Evolutionary conservation across 1,284 basidiomycete genomes (phyloP), one percentile per base, ranked within the genome.

Genomic region (Pholiota adiposa): DNA sequence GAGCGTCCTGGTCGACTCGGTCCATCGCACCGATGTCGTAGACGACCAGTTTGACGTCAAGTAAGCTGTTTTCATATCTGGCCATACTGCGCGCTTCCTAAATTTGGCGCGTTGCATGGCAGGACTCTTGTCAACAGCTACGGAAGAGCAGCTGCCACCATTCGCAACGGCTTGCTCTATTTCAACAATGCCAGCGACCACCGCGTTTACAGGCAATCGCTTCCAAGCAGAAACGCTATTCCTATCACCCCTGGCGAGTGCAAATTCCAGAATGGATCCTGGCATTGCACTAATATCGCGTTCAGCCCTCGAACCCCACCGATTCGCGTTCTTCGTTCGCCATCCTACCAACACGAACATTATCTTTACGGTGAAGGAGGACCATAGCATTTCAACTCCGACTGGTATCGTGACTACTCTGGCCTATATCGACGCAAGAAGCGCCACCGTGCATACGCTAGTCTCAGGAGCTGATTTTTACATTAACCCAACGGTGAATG

Each of bases 401-500:
- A 66, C 77, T 5, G 75, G 79, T 16, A 81, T 90, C 38, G 73
- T 81, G 40, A 89, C 83, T 63, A 78, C 76, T 2, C 78, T 92
- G 43, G 82, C 80, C 51, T 65, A 83, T 41, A 80, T 90, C 68
- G 73, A 88, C 65, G 77, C 75, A 16, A 62, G 66, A 29, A 70
- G 71, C 14, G 70, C 76, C 62, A 72, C 73, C 1, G 70, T 85
- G 25, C 65, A 74, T 18, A 69, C 74, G 2, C 70, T 86, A 25
- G 73, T 79, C 7, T 71, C 74, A 23, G 87, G 86, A 14, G 79
- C 81, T 4, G 87, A 89, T 69, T 90, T 90, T 69, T 90, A 89
- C 66, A 75, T 78, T 0, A 69, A 78, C 2, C 84, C 89, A 0
- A 73, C 72, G 18, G 89, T 91, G 72, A 88, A 86, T 27, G 83